Evolutionary conservation across 352 stramenopile genomes (phyloP).

Genomic region (Globisporangium apiculatum): DNA sequence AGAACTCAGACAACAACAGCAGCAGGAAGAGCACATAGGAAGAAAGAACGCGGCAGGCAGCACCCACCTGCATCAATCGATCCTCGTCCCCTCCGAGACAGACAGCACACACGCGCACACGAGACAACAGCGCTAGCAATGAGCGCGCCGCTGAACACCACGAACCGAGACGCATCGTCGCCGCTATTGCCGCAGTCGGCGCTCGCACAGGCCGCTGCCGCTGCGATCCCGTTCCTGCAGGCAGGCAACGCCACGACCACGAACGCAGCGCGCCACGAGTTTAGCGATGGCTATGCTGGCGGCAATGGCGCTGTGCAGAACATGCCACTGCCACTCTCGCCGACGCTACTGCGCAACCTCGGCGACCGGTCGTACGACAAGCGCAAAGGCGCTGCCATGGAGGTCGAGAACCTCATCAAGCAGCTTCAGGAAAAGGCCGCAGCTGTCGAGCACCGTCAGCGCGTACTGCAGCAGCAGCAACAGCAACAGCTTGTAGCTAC

Average conservation of each 20-base stretch:
- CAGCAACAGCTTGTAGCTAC: constrained; percentile 30
- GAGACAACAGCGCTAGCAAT: background rate
- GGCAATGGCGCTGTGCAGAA: constrained; percentile 2
- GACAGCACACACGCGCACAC: background rate
- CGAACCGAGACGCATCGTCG: constrained; percentile 17
- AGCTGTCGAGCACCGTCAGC: constrained; percentile 54
- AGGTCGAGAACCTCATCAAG: constrained; percentile 99
- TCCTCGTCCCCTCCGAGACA: background rate
- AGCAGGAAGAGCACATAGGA: background rate
- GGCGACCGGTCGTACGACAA: constrained; percentile 99
- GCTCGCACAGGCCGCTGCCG: constrained; percentile 34
- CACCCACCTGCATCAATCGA: background rate
- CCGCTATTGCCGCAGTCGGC: constrained; percentile 54
- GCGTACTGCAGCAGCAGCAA: constrained; percentile 44
- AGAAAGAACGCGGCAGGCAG: background rate
- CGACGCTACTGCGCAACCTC: constrained; percentile 85
- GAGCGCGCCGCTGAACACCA: constrained; percentile 5
- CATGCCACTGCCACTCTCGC: constrained; percentile 65
- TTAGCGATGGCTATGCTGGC: constrained; percentile 5
- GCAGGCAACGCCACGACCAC: constrained; percentile 8
- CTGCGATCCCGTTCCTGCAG: constrained; percentile 39
- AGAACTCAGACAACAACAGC: background rate
- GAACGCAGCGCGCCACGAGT: background rate
- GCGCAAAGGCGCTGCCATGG: constrained; percentile 97
- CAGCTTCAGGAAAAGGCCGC: constrained; percentile 92